Evolutionary conservation across 2,329 filamentous ascomycete species (phyloP), one percentile per base, ranked within the genome.

Genomic region (Ophiostoma sp.): DNA sequence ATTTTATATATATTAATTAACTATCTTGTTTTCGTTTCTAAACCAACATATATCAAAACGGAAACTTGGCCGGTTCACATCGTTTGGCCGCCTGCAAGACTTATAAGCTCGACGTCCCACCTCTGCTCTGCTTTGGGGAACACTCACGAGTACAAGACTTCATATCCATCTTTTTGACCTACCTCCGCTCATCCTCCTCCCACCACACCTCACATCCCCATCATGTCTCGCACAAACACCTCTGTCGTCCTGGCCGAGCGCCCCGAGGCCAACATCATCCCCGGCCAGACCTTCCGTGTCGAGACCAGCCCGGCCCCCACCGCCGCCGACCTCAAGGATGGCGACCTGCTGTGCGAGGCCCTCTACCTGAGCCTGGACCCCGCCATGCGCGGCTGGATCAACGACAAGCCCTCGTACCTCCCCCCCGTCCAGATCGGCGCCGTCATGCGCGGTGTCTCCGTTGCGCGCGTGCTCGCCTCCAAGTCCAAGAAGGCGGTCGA

Each of bases 371-470:
- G 82, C 49, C 79, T 88, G 49, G 86, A 88, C 75, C 86, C 86
- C 0, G 85, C 86, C 0, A 88, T 88, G 86, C 81, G 86, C 69
- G 84, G 84, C 71, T 87, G 85, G 85, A 76, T 88, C 36, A 87
- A 82, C 69, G 77, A 73, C 63, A n/a, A 42, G n/a, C 71, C 71
- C 36, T 72, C 85, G 2, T 89, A 89, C 75, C 77, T 88, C 7
- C 83, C 85, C 1, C 86, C 86, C 12, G 85, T 89, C 11, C 78
- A 85, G 71, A 81, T 86, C 67, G 85, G 83, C 70, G 83, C 82
- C 67, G 79, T 84, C 36, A 89, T 89, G 87, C 82, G 85, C 69
- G 84, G 85, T 41, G 76, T 76, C 49, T 80, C 78, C 47, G 82
- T 88, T 64, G 82, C 81, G 12, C 81, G 84, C 47, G 79, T 89